These are phyloP conservation scores for Myxozyma lipomycoides DNA, from an alignment of 805 yeast genomes.

Conservation along the genomic window DNA sequence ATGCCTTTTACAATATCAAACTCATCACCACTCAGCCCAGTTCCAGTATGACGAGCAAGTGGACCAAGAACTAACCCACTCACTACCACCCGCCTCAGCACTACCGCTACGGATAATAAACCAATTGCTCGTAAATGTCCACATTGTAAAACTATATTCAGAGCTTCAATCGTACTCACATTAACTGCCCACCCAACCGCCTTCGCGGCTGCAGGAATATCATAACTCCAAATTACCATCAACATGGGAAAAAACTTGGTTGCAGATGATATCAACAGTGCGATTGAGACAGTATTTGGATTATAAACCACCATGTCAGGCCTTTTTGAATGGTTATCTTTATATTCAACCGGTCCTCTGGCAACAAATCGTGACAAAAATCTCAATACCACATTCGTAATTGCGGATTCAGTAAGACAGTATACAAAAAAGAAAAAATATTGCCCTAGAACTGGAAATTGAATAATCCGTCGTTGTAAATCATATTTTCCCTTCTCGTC, in stretches of 20 bases:
- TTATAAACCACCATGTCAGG: constrained; percentile 7
- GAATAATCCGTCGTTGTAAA: constrained; percentile 25
- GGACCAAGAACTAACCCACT: constrained; percentile 6
- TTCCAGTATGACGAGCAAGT: not conserved
- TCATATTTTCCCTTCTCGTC: not conserved
- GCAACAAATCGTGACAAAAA: constrained; percentile 32
- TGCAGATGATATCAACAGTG: constrained; percentile 70
- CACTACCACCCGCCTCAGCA: constrained; percentile 15
- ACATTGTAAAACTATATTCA: constrained; percentile 44
- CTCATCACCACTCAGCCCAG: not conserved
- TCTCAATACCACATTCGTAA: constrained; percentile 40
- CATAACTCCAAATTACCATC: constrained; percentile 96
- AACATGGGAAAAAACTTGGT: constrained; percentile 83
- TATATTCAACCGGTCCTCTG: not conserved
- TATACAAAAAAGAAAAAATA: constrained; percentile 39
- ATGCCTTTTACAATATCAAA: not conserved
- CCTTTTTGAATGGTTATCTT: not conserved
- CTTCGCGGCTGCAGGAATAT: constrained; percentile 61
- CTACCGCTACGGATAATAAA: constrained; percentile 33
- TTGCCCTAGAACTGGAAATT: constrained; percentile 37
- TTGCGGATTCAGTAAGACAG: constrained; percentile 38
- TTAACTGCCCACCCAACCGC: constrained; percentile 59
- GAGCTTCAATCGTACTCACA: constrained; percentile 62
- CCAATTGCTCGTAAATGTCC: constrained; percentile 35
- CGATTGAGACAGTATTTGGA: constrained; percentile 52